Percentiles rank a stretch among this genome's conserved stretches.
These are phyloP conservation scores for Bimuria novae-zelandiae DNA, from an alignment of 2,329 filamentous ascomycete genomes.

Conservation along the genomic window DNA sequence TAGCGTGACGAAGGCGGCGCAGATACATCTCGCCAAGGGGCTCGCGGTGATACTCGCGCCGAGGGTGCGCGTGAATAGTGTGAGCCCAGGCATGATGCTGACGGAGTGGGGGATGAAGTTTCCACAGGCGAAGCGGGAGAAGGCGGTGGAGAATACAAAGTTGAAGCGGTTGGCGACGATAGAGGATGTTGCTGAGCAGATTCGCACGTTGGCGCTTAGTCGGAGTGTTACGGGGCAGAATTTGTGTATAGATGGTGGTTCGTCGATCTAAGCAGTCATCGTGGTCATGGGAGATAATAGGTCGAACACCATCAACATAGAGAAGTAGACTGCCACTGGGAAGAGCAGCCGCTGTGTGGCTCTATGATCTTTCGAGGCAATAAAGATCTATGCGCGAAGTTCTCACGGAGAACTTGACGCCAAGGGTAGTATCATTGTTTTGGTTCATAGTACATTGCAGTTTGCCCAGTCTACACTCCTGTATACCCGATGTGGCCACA, in stretches of 20 bases:
- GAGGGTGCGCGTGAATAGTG: constrained; percentile 67
- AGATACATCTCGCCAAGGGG: constrained; percentile 68
- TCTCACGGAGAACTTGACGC: too few species aligned
- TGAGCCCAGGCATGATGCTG: constrained; percentile 66
- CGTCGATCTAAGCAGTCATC: constrained; percentile 25
- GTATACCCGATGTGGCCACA: not conserved
- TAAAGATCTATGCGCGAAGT: too few species aligned
- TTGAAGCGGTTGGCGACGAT: constrained; percentile 59
- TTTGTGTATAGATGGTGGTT: constrained; percentile 44
- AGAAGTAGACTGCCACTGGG: too few species aligned
- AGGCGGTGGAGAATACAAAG: constrained; percentile 50
- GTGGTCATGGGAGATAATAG: not conserved
- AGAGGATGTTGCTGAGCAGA: constrained; percentile 50
- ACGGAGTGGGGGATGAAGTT: constrained; percentile 60
- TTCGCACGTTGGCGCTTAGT: constrained; percentile 40
- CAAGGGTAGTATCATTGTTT: not conserved
- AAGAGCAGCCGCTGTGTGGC: too few species aligned
- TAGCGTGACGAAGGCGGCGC: constrained; percentile 76
- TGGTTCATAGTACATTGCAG: not conserved
- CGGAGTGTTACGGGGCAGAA: constrained; percentile 46
- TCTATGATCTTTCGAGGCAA: too few species aligned
- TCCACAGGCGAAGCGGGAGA: constrained; percentile 50
- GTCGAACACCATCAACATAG: too few species aligned
- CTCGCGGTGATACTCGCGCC: constrained; percentile 65
- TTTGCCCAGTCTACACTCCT: not conserved